Conservation (phyloP, 768 basidiomycete species). For the Lactarius sp. region DNA sequence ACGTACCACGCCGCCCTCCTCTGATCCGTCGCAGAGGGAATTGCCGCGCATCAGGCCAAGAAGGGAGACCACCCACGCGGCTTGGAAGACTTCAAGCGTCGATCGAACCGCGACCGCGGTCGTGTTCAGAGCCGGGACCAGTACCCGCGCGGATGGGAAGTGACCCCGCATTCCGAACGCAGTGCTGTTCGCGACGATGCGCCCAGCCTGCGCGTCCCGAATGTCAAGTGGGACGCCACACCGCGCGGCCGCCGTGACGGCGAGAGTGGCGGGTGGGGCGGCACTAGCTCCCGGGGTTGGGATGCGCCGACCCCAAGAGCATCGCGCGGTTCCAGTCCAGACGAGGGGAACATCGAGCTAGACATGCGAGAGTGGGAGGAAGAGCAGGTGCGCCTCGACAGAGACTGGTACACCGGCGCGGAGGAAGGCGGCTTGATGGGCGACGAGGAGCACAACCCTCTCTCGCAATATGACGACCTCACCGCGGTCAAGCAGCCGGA, state of each 20-base stretch:
- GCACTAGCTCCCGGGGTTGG: conserved; percentile 53
- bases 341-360: conserved; percentile 57
- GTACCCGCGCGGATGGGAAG: conserved; percentile 45
- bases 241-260: conserved; percentile 55
- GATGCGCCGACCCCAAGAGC: conserved; percentile 80
- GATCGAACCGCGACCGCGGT: conserved; percentile 69
- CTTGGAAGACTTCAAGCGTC: conserved; percentile 89
- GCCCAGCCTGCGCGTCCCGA: conserved; percentile 85
- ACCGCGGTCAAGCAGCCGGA: conserved; percentile 63
- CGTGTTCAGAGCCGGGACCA: conserved; percentile 34
- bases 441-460: conserved; percentile 89
- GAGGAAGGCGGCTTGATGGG: conserved; percentile 84
- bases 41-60: conserved; percentile 53
- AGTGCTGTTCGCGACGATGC: conserved; percentile 48
- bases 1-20: not conserved
- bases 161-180: conserved; percentile 58
- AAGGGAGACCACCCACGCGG: conserved; percentile 62
- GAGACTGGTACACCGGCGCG: conserved; percentile 94
- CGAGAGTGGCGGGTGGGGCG: conserved; percentile 62
- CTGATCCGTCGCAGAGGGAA: conserved; percentile 52
- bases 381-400: conserved; percentile 84
- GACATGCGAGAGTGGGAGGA: conserved; percentile 95
- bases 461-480: conserved; percentile 90
- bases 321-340: conserved; percentile 62
- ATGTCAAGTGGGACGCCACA: conserved; percentile 93